Base-by-base conservation (phyloP, 495 filamentous ascomycete genomes). In the Oidiodendron maius region DNA sequence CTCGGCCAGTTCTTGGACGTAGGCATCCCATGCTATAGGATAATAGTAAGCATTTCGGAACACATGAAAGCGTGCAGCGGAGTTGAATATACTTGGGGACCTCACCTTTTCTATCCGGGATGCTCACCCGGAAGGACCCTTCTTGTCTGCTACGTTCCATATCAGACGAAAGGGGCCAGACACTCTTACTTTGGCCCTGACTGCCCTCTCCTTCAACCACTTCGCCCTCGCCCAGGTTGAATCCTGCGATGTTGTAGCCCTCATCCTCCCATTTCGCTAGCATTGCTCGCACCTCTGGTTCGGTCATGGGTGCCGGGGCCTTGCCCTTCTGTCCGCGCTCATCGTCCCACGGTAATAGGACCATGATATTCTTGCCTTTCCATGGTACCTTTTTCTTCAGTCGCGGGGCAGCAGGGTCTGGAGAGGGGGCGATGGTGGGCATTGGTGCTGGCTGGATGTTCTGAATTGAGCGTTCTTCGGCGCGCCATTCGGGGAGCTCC, bases 1-100 rank as follows among this genome's bases (percentile, higher is more conserved):
- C 65, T 98, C 93, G 58, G 83, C 82, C 44, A 96, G 64, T 43
- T 78, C 75, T 40, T 83, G 72, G 24, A 91, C 86, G 66, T 97
- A 96, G 13, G 75, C 68, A 59, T 88, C 82, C 91, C 93, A 96
- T 55, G 53, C 54, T 60, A 45, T 32, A 40, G 39, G 9, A 18
- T 36, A n/a, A 11, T 28, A 49, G 37, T 22, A 23, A 13, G 37
- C 24, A 34, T 34, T 16, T 30, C 12, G 26, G 26, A 5, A 5
- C 26, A 30, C 26, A 12, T 12, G 26, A 5, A 12, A 30, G 5
- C 12, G 26, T 9, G 8, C 8, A 6, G 35, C 35, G n/a, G 8
- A 38, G 38, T 3, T 40, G 12, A 20, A 9, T 9, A 16, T 18
- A 18, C 15, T 4, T 3, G 16, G 22, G 22, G 2, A 46, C 10